These are phyloP conservation scores for Triangularia setosa DNA, from an alignment of 2,329 filamentous ascomycete species.

Conservation along the genomic window DNA sequence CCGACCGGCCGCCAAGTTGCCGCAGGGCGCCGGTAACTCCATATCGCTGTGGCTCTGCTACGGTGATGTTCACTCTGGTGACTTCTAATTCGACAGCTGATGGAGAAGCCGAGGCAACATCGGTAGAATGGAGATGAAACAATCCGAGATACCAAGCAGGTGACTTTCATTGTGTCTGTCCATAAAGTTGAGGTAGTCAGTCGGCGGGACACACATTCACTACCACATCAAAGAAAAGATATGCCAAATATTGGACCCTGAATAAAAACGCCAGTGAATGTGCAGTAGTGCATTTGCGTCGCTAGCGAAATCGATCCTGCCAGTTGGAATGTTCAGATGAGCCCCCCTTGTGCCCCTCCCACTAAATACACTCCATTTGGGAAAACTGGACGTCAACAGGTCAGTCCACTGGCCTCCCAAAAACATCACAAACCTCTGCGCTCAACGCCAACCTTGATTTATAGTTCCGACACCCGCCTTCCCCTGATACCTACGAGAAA, in stretches of 20 bases:
- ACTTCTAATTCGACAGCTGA: neutral
- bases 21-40: neutral
- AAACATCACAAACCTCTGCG: neutral
- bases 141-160: too few species aligned
- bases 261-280: too few species aligned
- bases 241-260: neutral
- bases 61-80: neutral
- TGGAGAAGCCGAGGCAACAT: neutral
- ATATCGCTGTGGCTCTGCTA: neutral
- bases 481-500: neutral
- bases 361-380: neutral
- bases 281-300: neutral
- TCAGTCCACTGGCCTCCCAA: neutral
- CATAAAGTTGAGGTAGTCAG: too few species aligned
- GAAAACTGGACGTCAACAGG: neutral
- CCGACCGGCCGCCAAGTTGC: conserved; percentile 1
- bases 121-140: neutral
- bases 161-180: neutral
- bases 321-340: neutral
- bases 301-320: neutral
- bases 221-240: too few species aligned
- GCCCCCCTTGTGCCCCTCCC: neutral
- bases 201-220: too few species aligned
- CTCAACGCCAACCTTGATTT: neutral
- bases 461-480: neutral